Evolutionary conservation across 2,329 filamentous ascomycete species (phyloP), one percentile per base, ranked within the genome.

Genomic region (Didymella sp.): DNA sequence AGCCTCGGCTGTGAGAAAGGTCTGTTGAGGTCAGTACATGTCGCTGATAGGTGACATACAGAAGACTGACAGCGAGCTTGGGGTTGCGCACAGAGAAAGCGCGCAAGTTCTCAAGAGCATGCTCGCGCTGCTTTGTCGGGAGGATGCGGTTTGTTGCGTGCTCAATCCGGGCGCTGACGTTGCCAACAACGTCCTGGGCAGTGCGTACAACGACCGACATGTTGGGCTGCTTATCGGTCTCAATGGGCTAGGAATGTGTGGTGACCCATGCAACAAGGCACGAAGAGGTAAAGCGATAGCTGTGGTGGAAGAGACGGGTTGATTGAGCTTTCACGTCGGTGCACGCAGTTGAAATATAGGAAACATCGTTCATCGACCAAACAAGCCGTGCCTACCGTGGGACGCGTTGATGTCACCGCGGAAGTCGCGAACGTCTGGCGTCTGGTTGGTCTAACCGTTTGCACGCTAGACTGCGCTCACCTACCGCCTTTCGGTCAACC

Each of bases 1-100:
- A 56, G 88, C 67, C 72, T 93, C 90, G 27, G 83, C 79, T 42
- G 84, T 76, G 55, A 92, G 71, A 73, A 95, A 91, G 56, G 87
- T 85, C 89, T 91, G 61, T 1, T 30, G 9, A 17, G 8, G 37
- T 66, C 31, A 62, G 56, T 28, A 8, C 15, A 17, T 35, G 31
- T 3, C 17, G 3, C 31, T n/a, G n/a, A 17, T 9, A 11, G 19
- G 11, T 6, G 12, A 7, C 38, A 25, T 21, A 15, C 11, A n/a
- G 11, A 4, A 19, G 1, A 3, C 87, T 21, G 80, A 91, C 89
- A 52, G 89, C 87, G 40, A 92, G 78, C 60, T 91, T 78, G 2
- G 91, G 91, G 54, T 89, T 87, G 45, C 82, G 78, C 6, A 81
- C 75, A 15, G 87, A 85, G 68, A 90, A 89, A 5, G 77, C 71